A percentile compares a stretch with the other conserved stretches of the same genome.
Evolutionary conservation across 2,329 filamentous ascomycete species (phyloP).

Genomic region (Claviceps sp.): DNA sequence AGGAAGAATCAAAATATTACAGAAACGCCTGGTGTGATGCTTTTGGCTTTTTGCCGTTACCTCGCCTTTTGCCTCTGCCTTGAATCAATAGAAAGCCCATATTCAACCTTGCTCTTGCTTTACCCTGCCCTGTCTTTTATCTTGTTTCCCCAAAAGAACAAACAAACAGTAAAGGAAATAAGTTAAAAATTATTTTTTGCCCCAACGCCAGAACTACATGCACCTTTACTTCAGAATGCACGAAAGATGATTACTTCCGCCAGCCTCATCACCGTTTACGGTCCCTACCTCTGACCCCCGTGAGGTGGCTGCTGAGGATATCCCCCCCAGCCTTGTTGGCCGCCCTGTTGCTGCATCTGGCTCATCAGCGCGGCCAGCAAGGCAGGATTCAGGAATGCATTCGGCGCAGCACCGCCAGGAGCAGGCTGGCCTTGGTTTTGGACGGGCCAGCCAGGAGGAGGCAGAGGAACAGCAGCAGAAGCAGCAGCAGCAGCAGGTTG

Average conservation of each 20-base stretch:
- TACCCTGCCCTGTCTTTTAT: too few relatives aligned
- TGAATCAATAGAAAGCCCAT: neutral
- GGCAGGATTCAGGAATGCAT: conserved; percentile 39
- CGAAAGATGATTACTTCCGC: neutral
- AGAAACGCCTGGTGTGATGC: neutral
- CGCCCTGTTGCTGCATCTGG: conserved; percentile 26
- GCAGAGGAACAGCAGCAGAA: conserved; percentile 26
- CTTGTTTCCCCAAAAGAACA: too few relatives aligned
- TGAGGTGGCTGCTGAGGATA: conserved; percentile 15
- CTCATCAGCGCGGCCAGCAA: conserved; percentile 38
- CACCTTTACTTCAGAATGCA: neutral
- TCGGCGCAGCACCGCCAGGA: conserved; percentile 18
- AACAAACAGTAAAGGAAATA: neutral
- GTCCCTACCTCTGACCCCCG: conserved; percentile 5
- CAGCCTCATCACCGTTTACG: neutral
- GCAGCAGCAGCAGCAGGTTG: conserved; percentile 8
- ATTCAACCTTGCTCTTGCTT: too few relatives aligned
- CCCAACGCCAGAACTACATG: neutral
- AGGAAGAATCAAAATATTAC: neutral
- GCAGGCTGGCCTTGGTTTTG: conserved; percentile 16
- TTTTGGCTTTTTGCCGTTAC: too few relatives aligned
- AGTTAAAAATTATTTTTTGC: neutral
- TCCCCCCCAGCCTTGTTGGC: conserved; percentile 14
- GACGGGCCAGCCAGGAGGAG: conserved; percentile 20
- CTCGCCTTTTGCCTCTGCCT: neutral